Percentiles rank a stretch among this genome's conserved stretches.
Evolutionary conservation across 176 grass and related monocot species (phyloP).

Genomic region (Musa acuminata): DNA sequence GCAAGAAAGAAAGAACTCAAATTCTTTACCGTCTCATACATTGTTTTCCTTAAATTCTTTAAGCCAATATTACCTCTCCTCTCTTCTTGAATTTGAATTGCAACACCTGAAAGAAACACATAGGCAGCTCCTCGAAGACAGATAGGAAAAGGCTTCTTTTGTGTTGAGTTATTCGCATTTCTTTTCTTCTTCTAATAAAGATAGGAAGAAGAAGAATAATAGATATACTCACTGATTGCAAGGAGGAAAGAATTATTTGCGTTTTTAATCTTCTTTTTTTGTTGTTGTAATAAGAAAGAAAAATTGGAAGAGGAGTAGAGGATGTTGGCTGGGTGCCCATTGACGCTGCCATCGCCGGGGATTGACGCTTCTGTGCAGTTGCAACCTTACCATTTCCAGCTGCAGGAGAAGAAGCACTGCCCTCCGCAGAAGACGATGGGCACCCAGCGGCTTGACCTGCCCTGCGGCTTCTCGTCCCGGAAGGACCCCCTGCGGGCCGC

Average conservation of each 20-base stretch:
- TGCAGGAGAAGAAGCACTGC: slow-evolving; percentile 6
- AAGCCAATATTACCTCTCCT: too few species aligned
- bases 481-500: slow-evolving; percentile 14
- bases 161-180: too few species aligned
- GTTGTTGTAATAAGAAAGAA: background rate
- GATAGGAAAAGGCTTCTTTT: too few species aligned
- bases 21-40: too few species aligned
- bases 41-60: too few species aligned
- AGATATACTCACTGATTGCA: too few species aligned
- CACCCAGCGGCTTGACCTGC: slow-evolving; percentile 66
- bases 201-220: too few species aligned
- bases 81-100: too few species aligned
- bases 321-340: slow-evolving; percentile 92
- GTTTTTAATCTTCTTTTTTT: background rate
- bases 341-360: slow-evolving; percentile 34
- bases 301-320: slow-evolving; percentile 25
- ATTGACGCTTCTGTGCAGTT: slow-evolving; percentile 26
- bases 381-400: background rate
- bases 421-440: slow-evolving; percentile 37
- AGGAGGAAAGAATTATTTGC: background rate
- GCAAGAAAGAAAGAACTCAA: too few species aligned
- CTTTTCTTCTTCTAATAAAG: too few species aligned
- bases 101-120: too few species aligned
- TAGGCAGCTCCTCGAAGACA: too few species aligned
- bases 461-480: slow-evolving; percentile 66